Conservation (phyloP, 768 basidiomycete genomes). For the Lactarius hatsudake region DNA sequence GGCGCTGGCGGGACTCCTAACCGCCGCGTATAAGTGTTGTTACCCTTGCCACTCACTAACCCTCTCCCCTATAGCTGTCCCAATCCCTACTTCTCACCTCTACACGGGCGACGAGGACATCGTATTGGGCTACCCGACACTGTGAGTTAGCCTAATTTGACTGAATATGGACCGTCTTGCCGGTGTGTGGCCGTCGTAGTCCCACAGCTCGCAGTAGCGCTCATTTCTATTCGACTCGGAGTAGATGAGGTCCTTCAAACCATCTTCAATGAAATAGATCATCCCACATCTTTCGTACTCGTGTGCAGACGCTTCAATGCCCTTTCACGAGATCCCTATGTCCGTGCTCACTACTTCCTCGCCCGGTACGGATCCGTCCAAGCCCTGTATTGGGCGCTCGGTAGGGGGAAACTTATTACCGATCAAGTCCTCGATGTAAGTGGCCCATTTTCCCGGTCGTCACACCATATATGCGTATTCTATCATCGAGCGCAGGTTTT, state of each 20-base stretch:
- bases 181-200: conserved; percentile 26
- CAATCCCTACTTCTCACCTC: conserved; percentile 11
- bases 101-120: conserved; percentile 15
- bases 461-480: conserved; percentile 12
- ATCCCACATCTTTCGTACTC: conserved; percentile 58
- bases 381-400: conserved; percentile 73
- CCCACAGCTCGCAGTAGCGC: conserved; percentile 13
- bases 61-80: conserved; percentile 8
- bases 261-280: conserved; percentile 67
- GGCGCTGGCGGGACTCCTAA: conserved; percentile 6
- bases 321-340: conserved; percentile 71
- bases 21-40: background rate
- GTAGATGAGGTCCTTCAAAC: conserved; percentile 67
- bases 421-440: conserved; percentile 26
- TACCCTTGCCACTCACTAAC: conserved; percentile 20
- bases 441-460: conserved; percentile 4
- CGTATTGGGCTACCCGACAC: conserved; percentile 1
- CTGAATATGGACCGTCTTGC: conserved; percentile 28
- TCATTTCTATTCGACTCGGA: conserved; percentile 5
- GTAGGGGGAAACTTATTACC: conserved; percentile 49
- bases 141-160: conserved; percentile 3
- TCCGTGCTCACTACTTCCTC: conserved; percentile 76
- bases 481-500: conserved; percentile 51
- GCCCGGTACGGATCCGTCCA: conserved; percentile 66
- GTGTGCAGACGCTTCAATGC: conserved; percentile 56